These are phyloP conservation scores for Pichia sp. DNA, from an alignment of 1,139 yeast genomes.

Conservation along the genomic window DNA sequence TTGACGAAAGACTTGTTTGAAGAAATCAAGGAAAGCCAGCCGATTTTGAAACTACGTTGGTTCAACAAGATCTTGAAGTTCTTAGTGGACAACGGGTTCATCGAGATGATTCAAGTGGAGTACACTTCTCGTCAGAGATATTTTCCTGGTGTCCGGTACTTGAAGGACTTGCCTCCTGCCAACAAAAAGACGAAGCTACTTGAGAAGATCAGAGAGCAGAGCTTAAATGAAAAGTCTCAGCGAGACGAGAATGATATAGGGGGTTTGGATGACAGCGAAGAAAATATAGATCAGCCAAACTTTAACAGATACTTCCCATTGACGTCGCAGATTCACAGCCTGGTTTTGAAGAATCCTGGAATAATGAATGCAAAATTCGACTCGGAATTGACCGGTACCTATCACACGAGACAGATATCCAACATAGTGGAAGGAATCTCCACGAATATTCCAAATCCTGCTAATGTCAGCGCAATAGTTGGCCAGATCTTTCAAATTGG, in stretches of 20 bases:
- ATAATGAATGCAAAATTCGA: constrained; percentile 54
- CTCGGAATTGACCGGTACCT: constrained; percentile 46
- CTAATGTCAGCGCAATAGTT: constrained; percentile 34
- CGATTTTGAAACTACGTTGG: constrained; percentile 15
- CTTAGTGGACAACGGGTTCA: constrained; percentile 18
- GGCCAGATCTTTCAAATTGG: constrained; percentile 72
- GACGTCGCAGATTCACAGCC: constrained; percentile 55
- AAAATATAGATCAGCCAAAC: constrained; percentile 27
- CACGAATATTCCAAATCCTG: constrained; percentile 9
- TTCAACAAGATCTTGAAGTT: constrained; percentile 17
- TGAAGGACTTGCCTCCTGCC: constrained; percentile 34
- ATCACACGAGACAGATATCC: constrained; percentile 13
- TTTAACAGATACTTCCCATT: constrained; percentile 52
- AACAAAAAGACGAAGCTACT: constrained; percentile 19
- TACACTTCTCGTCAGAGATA: constrained; percentile 24
- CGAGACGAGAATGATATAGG: constrained; percentile 4
- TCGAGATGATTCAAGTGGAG: constrained; percentile 24
- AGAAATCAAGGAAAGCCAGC: constrained; percentile 50
- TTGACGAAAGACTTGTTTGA: constrained; percentile 50
- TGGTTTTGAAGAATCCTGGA: constrained; percentile 43
- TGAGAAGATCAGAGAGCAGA: constrained; percentile 13
- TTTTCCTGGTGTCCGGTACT: constrained; percentile 25
- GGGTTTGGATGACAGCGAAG: constrained; percentile 33
- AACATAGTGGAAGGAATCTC: constrained; percentile 14
- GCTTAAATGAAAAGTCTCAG: not conserved